Evolutionary conservation across 2,329 filamentous ascomycete genomes (phyloP), one percentile per base, ranked within the genome.

Genomic region (Domatiomyces catenatus): DNA sequence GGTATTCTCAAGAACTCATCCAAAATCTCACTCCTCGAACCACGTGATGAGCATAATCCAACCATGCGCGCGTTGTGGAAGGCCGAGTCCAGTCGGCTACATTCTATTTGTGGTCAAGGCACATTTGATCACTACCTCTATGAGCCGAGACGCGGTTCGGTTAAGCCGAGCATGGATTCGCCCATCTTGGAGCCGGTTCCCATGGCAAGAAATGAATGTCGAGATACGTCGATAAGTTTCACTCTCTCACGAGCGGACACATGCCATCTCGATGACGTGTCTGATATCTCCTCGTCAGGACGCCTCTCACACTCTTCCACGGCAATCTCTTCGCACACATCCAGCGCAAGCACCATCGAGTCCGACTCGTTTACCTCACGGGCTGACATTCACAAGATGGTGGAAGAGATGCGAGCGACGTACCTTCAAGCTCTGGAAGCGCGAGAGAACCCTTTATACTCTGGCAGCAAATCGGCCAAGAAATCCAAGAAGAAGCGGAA

Each of bases 371-470:
- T 28, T 5, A 53, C 52, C 7, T 54, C 49, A 20, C 51, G 58
- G 49, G 58, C 60, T 8, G 59, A 60, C 22, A 50, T 61, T n/a
- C 53, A 57, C 19, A 55, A 54, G 24, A 58, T 61, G 28, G 53
- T 61, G 18, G 55, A 59, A 42, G 53, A 58, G 18, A 61, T 61
- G 56, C 51, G 59, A 20, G 51, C 52, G 42, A 60, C 49, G 3
- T 61, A 61, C 47, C 50, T 61, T 3, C 52, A 55, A 42, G 59
- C 59, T 18, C 49, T 61, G 15, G 59, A 61, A 44, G 52, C 53
- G 18, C 52, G 51, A 2, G 47, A 55, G 17, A 50, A 52, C 28
- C 52, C 55, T 12, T 47, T 47, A 17, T 47, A 39, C 20, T 28
- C 52, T 18, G 15, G 52, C 17, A 58, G 54, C 43, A 19, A 53